Percentiles rank a stretch among this genome's conserved stretches.
Evolutionary conservation across 2,329 filamentous ascomycete species (phyloP).

Genomic region (Diplodia intermedia): DNA sequence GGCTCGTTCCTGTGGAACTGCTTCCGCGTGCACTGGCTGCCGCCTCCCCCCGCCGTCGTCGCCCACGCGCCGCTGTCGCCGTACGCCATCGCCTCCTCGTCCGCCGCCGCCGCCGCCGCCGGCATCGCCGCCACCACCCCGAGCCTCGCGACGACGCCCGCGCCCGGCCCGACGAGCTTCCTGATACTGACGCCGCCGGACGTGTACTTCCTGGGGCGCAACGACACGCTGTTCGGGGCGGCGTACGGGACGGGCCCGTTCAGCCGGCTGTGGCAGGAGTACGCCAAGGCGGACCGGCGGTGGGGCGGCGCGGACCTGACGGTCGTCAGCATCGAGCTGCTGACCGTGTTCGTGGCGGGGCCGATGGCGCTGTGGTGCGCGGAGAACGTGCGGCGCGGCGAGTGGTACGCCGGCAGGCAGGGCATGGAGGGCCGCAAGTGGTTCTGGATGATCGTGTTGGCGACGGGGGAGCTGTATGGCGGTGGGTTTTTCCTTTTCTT

Average conservation of each 20-base stretch:
- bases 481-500: constrained; percentile 43
- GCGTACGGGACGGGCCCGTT: constrained; percentile 63
- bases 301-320: constrained; percentile 67
- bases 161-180: constrained; percentile 36
- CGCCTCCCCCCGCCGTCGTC: constrained; percentile 44
- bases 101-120: constrained; percentile 40
- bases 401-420: constrained; percentile 39
- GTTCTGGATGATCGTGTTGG: constrained; percentile 65
- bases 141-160: constrained; percentile 27
- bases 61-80: constrained; percentile 12
- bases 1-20: constrained; percentile 92
- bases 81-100: not conserved
- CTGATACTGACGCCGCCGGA: constrained; percentile 53
- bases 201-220: constrained; percentile 61
- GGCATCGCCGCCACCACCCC: constrained; percentile 34
- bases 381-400: constrained; percentile 55
- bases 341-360: constrained; percentile 66
- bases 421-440: constrained; percentile 44
- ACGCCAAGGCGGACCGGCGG: constrained; percentile 67
- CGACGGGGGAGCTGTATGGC: constrained; percentile 70
- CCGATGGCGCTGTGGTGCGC: constrained; percentile 66
- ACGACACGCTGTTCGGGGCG: constrained; percentile 64
- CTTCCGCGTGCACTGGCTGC: constrained; percentile 72
- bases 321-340: constrained; percentile 65
- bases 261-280: constrained; percentile 68